phyloP scores from a whole-genome alignment of 352 stramenopile genomes.

The Pythium utonaiense region DNA sequence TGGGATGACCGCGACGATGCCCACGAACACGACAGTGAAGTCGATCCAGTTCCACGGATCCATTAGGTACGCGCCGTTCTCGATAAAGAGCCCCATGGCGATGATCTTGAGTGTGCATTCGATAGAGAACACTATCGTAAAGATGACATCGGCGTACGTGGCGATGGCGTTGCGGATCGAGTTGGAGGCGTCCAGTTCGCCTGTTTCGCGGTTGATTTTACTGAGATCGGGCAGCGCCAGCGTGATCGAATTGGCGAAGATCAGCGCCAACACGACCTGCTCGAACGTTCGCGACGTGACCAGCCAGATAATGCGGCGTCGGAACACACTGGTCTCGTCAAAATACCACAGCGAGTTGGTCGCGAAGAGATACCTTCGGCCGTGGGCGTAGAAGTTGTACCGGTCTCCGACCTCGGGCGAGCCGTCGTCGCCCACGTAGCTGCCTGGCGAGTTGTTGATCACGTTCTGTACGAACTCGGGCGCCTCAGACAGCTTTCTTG shows the following conservation, averaged over 20 bases:
- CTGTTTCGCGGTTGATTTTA: conserved; percentile 29
- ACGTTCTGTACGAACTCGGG: conserved; percentile 36
- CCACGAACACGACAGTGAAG: conserved; percentile 82
- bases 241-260: conserved; percentile 77
- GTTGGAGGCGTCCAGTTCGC: conserved; percentile 29
- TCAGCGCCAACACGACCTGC: conserved; percentile 65
- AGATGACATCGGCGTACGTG: conserved; percentile 43
- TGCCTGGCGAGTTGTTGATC: conserved; percentile 41
- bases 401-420: conserved; percentile 36
- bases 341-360: conserved; percentile 50
- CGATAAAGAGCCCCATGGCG: conserved; percentile 68
- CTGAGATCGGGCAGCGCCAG: conserved; percentile 67
- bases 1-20: conserved; percentile 40
- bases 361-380: conserved; percentile 49
- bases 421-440: conserved; percentile 35
- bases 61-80: conserved; percentile 65
- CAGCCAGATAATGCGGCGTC: conserved; percentile 42
- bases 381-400: conserved; percentile 61
- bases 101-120: conserved; percentile 88
- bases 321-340: conserved; percentile 41
- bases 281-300: conserved; percentile 63
- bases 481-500: background rate
- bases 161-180: conserved; percentile 49
- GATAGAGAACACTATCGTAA: conserved; percentile 69
- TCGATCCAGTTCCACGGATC: conserved; percentile 90